Base-by-base conservation (phyloP, 257 asterid genomes). In the Cordia subcordata region DNA sequence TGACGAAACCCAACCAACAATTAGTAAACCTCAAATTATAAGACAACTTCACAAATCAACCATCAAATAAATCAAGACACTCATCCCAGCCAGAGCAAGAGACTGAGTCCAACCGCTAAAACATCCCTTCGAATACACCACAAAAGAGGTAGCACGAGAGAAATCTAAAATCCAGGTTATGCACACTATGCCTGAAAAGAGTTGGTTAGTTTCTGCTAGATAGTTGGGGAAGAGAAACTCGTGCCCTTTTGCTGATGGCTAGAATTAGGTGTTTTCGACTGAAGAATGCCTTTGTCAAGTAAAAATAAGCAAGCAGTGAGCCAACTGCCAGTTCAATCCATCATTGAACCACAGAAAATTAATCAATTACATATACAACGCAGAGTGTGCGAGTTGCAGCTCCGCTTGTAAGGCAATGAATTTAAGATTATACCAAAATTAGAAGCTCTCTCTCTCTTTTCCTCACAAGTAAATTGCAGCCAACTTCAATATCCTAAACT, bases 381-480 rank as follows among this genome's bases (percentile, higher is more conserved):
- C 45, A 66, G 38, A 18, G 70, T 60, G 56, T 56, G 52, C 52
- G 21, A 50, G 70, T 72, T 63, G 71, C 67, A 66, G 42, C 65
- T 60, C 69, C 66, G 21, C 45, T 65, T 39, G 59, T 68, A 72
- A 71, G 83, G 68, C 58, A 60, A 76, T 59, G 66, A 60, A 68
- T 70, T 72, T 62, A 51, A 68, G 68, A 73, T 67, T 15, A n/a
- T n/a, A 71, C 64, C 82, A 85, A 86, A 88, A 81, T 73, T 71
- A 80, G 85, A 85, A 80, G 83, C 70, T 60, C 62, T 27, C 64
- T 46, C 55, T 66, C 62, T 58, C 35, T 64, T 57, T 47, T 54
- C 62, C 61, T 52, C 40, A 58, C 49, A 64, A 58, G 54, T n/a
- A 49, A 27, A 68, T 60, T 50, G 59, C 64, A 58, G n/a, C n/a